Base-by-base conservation (phyloP, 495 filamentous ascomycete genomes). In the Pyrenula aspistea region DNA sequence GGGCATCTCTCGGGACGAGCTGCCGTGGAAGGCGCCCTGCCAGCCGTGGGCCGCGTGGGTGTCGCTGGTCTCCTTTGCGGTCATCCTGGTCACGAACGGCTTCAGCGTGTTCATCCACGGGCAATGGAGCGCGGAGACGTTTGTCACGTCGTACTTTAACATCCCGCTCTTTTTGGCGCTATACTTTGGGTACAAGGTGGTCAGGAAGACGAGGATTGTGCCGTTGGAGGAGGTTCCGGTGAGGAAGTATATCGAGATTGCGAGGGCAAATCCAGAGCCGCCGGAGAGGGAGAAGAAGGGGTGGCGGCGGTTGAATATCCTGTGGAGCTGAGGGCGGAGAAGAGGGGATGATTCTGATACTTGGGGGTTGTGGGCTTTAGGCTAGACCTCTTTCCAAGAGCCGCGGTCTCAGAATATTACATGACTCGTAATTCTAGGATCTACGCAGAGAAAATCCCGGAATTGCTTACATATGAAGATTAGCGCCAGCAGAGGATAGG, bases 1-100 rank as follows among this genome's bases (percentile, higher is more conserved):
- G 65, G 77, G 78, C 12, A 65, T 67, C 49, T 73, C 69, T 0
- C 67, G n/a, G n/a, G n/a, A n/a, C n/a, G n/a, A n/a, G n/a, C 67
- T 88, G 8, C 75, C 81, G 19, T 86, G 79, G 67, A 79, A 78
- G 53, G 73, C 79, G 2, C 73, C 76, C 2, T 67, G 77, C 12
- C 82, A 86, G 65, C 84, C 84, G 8, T 85, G 76, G 60, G 69
- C 77, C 20, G 83, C 82, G 0, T 88, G 77, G 71, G 69, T 78
- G 42, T 73, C 78, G 4, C 68, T 87, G 57, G 63, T 71, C 51
- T 84, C 79, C 62, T 84, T 82, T 56, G 67, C 69, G 20, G 65
- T 73, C 22, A 73, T 76, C 52, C 65, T 65, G 3, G 20, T 77
- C 2, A 62, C 75, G 53, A 69, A 65, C 25, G 73, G 74, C 12